Base-by-base conservation (phyloP, 257 asterid species). In the Ophiorrhiza pumila region DNA sequence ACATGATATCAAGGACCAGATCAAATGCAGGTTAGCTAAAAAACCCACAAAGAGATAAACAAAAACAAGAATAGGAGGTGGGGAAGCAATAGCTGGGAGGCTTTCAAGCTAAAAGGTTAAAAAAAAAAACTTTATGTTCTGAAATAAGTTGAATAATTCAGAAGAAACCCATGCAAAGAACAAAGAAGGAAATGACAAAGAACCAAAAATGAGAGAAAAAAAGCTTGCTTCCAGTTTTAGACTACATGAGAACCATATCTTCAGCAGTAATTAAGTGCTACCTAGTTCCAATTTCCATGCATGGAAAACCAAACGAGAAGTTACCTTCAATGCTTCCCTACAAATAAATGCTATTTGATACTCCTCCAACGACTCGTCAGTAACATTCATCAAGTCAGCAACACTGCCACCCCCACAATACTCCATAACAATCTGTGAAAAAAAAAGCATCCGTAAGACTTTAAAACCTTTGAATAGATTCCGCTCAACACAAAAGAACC, bases 321-420 rank as follows among this genome's bases (percentile, higher is more conserved):
- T 72, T 82, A 94, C 98, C 99, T 94, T 94, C 76, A 94, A 82
- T 52, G 99, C 89, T 80, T 94, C 97, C 81, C 96, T 82, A 80
- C 99, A 91, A 73, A 94, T 87, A 80, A 73, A 94, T 65, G 97
- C 97, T 81, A 94, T 94, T 75, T 94, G 99, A 81, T 58, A 77
- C 88, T 94, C 97, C 84, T 94, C 99, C 71, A 94, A 86, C 74
- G 99, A 71, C 79, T 90, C 97, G 11, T 94, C 97, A 6, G 91
- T 90, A 60, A 88, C 91, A 72, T 85, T 94, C 96, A 94, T 94
- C 77, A 94, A 86, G 85, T 92, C 99, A 76, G 99, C 95, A 76
- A 94, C 97, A 83, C 97, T 94, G 74, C 99, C 99, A 76, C 99
- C 97, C 64, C 97, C 99, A 81, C 99, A 94, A 76, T 94, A 91